Base-by-base conservation (phyloP, 306 rosid species). In the Fragaria vesca region DNA sequence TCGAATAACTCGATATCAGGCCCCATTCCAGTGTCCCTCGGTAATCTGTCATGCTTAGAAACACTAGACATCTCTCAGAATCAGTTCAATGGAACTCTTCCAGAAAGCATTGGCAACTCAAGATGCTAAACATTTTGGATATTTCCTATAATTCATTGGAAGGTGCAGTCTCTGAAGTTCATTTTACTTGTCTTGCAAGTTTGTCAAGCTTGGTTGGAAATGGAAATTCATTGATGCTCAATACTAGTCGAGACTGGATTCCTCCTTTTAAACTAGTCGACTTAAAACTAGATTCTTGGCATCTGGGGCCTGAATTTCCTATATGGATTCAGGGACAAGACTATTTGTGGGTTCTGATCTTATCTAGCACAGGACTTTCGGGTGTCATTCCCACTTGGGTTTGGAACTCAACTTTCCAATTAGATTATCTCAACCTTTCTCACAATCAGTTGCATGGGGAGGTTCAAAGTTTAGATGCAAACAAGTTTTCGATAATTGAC, bases 361-460 rank as follows among this genome's bases (percentile, higher is more conserved):
- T 87, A 54, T 73, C 87, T 17, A 73, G 13, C 12, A n/a, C 85
- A 66, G 76, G 80, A 20, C 76, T 85, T 62, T 70, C 75, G 21
- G 88, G 66, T 32, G 17, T 58, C 47, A 58, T 72, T 57, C 85
- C 87, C n/a, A 28, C n/a, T 63, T 80, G 83, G 90, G 83, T 85
- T 24, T 85, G 83, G 84, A 79, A 72, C 57, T 73, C 16, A n/a
- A 26, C 76, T 66, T 36, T 36, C 40, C 40, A 36, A 18, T 71
- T 12, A 0, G 0, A 36, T 0, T 1, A 15, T 58, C 36, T 86
- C 0, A 65, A 86, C 69, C 66, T 86, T 20, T 81, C 82, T 5
- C 69, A 79, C 65, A 84, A 87, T 51, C 63, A 66, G 3, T 52
- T 84, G 21, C 71, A 46, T n/a, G 86, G 85, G 6, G 71, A 83